A percentile compares a stretch with the other conserved stretches of the same genome.
phyloP scores from a whole-genome alignment of 2,329 filamentous ascomycete genomes.

The Scedosporium dehoogii region DNA sequence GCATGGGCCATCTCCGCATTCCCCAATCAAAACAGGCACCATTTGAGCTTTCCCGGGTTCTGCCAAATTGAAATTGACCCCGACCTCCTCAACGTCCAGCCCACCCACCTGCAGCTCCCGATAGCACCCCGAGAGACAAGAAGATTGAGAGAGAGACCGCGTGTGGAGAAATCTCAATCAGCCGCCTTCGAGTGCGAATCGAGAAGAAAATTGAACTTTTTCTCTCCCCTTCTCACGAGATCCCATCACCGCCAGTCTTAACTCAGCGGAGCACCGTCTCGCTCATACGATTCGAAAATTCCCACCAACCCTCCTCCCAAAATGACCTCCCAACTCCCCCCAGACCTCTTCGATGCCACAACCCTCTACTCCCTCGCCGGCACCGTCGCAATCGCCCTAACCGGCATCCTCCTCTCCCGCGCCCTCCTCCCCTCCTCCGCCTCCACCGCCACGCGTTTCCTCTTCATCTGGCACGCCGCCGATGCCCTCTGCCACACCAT shows the following conservation, averaged over 20 bases:
- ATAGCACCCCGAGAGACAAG: no score
- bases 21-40: no score
- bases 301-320: not conserved
- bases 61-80: not conserved
- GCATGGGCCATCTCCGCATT: not conserved
- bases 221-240: no score
- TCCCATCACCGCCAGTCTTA: no score
- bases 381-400: constrained; percentile 37
- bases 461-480: constrained; percentile 93
- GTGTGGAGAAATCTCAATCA: no score
- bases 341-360: constrained; percentile 49
- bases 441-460: constrained; percentile 52
- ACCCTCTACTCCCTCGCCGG: constrained; percentile 49
- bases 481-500: constrained; percentile 86
- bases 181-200: no score
- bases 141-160: no score
- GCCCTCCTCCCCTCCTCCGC: constrained; percentile 36
- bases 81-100: not conserved
- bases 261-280: not conserved
- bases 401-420: constrained; percentile 30
- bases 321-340: constrained; percentile 21
- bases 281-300: not conserved
- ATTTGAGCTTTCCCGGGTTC: not conserved
- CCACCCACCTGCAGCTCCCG: no score
- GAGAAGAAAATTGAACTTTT: no score